Conservation (phyloP, 2,329 filamentous ascomycete species). For the Alternaria postmessia region DNA sequence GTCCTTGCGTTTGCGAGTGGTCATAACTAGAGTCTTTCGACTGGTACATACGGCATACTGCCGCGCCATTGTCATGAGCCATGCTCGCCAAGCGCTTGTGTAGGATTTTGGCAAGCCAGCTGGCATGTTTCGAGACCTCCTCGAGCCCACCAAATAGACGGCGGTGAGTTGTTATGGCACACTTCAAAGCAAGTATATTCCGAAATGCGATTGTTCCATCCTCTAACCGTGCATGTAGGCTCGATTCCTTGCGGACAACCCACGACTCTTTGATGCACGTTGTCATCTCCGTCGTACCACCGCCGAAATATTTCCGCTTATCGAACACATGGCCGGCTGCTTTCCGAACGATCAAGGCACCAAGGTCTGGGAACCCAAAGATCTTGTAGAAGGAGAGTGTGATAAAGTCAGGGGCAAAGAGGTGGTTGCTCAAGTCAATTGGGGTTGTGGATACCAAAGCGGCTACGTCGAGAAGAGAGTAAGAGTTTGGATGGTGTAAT, state of each 20-base stretch:
- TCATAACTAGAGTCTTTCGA: constrained; percentile 60
- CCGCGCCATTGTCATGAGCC: constrained; percentile 62
- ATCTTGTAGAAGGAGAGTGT: constrained; percentile 93
- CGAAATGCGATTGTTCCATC: constrained; percentile 74
- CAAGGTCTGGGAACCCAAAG: constrained; percentile 92
- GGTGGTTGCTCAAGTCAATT: constrained; percentile 64
- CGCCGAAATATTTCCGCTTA: constrained; percentile 70
- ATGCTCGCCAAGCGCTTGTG: constrained; percentile 59
- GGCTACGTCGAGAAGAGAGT: constrained; percentile 75
- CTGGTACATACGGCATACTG: constrained; percentile 64
- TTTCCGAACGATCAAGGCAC: constrained; percentile 82
- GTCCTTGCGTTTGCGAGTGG: constrained; percentile 64
- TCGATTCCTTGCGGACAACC: constrained; percentile 63
- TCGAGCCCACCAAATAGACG: constrained; percentile 66
- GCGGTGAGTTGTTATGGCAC: constrained; percentile 66
- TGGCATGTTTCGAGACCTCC: constrained; percentile 66
- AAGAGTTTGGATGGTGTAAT: constrained; percentile 58
- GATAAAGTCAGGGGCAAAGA: constrained; percentile 78
- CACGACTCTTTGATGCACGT: constrained; percentile 61
- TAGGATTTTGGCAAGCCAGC: constrained; percentile 60
- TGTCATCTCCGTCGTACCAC: constrained; percentile 69
- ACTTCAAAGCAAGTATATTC: constrained; percentile 68
- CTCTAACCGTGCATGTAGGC: constrained; percentile 68
- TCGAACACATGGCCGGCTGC: constrained; percentile 64
- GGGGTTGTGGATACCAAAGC: constrained; percentile 70